Evolutionary conservation across 2,329 filamentous ascomycete genomes (phyloP).

Genomic region (Exophiala xenobiotica): DNA sequence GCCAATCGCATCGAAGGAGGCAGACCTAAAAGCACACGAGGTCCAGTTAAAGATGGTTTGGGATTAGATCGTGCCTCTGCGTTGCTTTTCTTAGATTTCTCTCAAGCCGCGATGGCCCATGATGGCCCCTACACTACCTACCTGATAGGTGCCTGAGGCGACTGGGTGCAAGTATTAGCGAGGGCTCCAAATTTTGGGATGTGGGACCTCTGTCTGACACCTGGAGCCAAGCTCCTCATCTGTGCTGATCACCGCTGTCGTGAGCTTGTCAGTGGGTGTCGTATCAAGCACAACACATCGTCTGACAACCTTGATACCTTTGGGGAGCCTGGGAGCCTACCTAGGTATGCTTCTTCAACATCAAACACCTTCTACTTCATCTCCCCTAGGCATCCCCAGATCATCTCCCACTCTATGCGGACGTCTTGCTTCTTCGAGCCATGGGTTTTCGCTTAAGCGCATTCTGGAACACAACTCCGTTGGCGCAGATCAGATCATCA

Average conservation of each 20-base stretch:
- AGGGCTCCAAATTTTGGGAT: no score
- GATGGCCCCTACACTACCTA: no score
- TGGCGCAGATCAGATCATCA: not conserved
- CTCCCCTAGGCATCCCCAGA: not conserved
- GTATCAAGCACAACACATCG: no score
- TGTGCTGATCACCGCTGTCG: no score
- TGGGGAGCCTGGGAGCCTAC: no score
- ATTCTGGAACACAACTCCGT: conserved; percentile 2
- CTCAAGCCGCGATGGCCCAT: no score
- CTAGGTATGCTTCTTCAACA: not conserved
- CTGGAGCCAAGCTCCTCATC: no score
- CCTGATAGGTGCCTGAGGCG: no score
- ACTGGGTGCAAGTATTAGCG: no score
- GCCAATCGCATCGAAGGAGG: not conserved
- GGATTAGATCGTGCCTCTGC: not conserved
- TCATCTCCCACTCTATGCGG: not conserved
- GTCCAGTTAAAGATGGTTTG: not conserved
- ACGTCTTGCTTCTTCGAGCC: not conserved
- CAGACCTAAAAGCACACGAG: not conserved
- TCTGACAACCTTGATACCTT: no score
- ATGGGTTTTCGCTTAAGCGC: not conserved
- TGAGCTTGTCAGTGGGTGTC: no score
- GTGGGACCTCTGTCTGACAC: no score
- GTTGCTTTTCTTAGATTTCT: not conserved
- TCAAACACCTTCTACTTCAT: conserved; percentile 18